Evolutionary conservation across 1,284 basidiomycete genomes (phyloP).

Genomic region (Melampsora americana): DNA sequence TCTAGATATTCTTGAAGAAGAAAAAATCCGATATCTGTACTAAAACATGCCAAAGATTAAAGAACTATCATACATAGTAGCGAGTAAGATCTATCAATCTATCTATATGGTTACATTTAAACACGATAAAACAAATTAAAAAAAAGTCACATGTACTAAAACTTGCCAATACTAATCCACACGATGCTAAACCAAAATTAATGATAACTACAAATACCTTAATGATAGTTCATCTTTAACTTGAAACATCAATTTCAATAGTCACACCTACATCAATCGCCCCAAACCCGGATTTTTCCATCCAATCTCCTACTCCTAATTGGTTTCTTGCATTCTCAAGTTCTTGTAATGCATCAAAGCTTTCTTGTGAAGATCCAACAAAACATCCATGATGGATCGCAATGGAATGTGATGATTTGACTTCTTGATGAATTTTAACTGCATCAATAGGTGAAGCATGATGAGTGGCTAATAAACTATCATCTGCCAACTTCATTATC

Average conservation of each 20-base stretch:
- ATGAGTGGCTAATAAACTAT: slow-evolving; percentile 46
- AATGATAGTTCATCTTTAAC: too few relatives aligned
- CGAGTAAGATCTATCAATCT: too few relatives aligned
- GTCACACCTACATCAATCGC: slow-evolving; percentile 32
- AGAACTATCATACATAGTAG: too few relatives aligned
- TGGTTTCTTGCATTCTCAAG: slow-evolving; percentile 6
- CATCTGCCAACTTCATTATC: slow-evolving; percentile 48
- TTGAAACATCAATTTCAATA: slow-evolving; percentile 3
- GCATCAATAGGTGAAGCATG: slow-evolving; percentile 51
- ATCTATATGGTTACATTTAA: too few relatives aligned
- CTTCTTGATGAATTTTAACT: slow-evolving; percentile 50
- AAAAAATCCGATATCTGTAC: too few relatives aligned
- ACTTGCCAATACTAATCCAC: too few relatives aligned
- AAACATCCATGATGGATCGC: slow-evolving; percentile 43
- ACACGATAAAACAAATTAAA: too few relatives aligned
- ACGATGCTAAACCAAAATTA: too few relatives aligned
- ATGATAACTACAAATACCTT: too few relatives aligned
- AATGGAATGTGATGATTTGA: slow-evolving; percentile 48
- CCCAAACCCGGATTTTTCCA: slow-evolving; percentile 4
- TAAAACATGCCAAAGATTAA: too few relatives aligned
- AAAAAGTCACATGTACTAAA: too few relatives aligned
- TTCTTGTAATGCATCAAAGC: slow-evolving; percentile 17
- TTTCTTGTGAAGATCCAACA: slow-evolving; percentile 16
- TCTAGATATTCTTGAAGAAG: too few relatives aligned
- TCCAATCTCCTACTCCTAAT: slow-evolving; percentile 1